A percentile compares a stretch with the other conserved stretches of the same genome.
These are phyloP conservation scores for Emergomyces orientalis DNA, from an alignment of 2,329 filamentous ascomycete genomes.

Conservation along the genomic window DNA sequence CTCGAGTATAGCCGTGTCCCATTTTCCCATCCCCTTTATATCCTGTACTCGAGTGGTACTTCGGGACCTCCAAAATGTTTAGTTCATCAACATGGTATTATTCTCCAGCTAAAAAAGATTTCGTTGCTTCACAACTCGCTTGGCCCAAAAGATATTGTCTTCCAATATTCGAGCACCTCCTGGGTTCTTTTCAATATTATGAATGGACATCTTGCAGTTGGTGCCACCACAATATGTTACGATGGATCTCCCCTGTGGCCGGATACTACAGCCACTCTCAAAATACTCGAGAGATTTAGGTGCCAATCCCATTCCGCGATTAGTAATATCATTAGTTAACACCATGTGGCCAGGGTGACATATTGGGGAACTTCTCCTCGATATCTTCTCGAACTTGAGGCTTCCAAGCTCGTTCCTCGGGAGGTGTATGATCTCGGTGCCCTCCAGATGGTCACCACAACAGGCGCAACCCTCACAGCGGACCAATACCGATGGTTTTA, in stretches of 20 bases:
- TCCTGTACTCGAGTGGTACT: slow-evolving; percentile 38
- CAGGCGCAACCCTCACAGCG: slow-evolving; percentile 36
- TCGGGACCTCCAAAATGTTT: slow-evolving; percentile 40
- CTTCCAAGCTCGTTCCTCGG: slow-evolving; percentile 27
- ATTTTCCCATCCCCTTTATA: slow-evolving; percentile 36
- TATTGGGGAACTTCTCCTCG: slow-evolving; percentile 39
- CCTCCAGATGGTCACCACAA: slow-evolving; percentile 38
- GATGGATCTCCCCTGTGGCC: slow-evolving; percentile 39
- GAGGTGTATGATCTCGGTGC: slow-evolving; percentile 31
- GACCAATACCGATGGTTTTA: slow-evolving; percentile 42
- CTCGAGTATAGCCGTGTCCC: slow-evolving; percentile 32
- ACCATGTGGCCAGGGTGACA: slow-evolving; percentile 20
- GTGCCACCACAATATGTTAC: slow-evolving; percentile 37
- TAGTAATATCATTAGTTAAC: slow-evolving; percentile 1
- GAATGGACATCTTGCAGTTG: slow-evolving; percentile 35
- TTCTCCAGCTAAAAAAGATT: slow-evolving; percentile 39
- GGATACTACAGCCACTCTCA: slow-evolving; percentile 28
- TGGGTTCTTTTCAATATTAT: slow-evolving; percentile 43
- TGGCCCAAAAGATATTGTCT: slow-evolving; percentile 31
- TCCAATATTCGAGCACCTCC: slow-evolving; percentile 40
- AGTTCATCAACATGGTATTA: slow-evolving; percentile 37
- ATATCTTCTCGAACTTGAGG: slow-evolving; percentile 38
- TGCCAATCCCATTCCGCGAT: neutral
- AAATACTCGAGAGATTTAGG: slow-evolving; percentile 29
- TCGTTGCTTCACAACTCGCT: slow-evolving; percentile 38